phyloP scores from a whole-genome alignment of 257 asterid genomes.

The Eucommia ulmoides region DNA sequence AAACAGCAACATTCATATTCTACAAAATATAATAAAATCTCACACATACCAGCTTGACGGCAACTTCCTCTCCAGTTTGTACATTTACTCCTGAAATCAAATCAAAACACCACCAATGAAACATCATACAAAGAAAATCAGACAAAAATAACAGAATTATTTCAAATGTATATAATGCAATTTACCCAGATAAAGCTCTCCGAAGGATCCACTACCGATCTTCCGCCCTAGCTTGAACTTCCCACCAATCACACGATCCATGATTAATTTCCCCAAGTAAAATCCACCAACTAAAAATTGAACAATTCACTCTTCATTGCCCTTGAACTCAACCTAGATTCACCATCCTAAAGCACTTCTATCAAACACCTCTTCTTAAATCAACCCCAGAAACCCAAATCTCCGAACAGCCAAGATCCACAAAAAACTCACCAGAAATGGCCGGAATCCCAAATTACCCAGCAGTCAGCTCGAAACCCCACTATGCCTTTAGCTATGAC shows the following conservation, averaged over 20 bases:
- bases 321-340: too few relatives aligned
- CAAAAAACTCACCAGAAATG: too few relatives aligned
- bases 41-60: constrained; percentile 2
- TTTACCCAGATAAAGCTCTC: constrained; percentile 1
- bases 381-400: too few relatives aligned
- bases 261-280: neutral
- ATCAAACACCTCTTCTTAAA: too few relatives aligned
- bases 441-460: too few relatives aligned
- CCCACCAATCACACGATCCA: neutral
- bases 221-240: neutral
- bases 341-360: too few relatives aligned
- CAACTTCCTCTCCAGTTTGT: constrained; percentile 1
- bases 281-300: neutral
- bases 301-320: too few relatives aligned
- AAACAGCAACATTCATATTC: neutral
- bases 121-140: neutral
- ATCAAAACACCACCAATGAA: neutral
- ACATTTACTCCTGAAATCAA: neutral
- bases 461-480: too few relatives aligned
- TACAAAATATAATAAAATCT: neutral
- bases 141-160: neutral
- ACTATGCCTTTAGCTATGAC: too few relatives aligned
- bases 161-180: neutral
- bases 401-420: too few relatives aligned
- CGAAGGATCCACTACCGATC: constrained; percentile 2